Base-by-base conservation (phyloP, 2,329 filamentous ascomycete genomes). In the Didymella pinodella region DNA sequence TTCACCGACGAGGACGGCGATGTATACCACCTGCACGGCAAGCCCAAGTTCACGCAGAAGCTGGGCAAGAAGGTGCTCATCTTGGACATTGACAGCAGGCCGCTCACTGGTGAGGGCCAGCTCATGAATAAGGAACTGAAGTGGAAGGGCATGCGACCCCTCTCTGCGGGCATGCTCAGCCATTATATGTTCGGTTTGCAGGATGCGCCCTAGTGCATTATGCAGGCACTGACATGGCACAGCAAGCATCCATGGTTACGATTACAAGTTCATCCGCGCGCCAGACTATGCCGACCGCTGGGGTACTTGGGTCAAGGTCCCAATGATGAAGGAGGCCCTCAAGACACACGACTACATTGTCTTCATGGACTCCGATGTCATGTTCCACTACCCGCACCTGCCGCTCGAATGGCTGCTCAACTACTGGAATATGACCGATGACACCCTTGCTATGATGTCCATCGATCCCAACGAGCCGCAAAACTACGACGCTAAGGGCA, bases 321-420 rank as follows among this genome's bases (percentile, higher is more conserved):
- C 77, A 43, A 76, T 82, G 57, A 79, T 81, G 54, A 76, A 81
- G 28, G 71, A 77, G 55, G 74, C 73, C 4, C 74, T 77, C 62
- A 75, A 77, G 51, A 75, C 73, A 7, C 74, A 78, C 59, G 73
- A 78, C 7, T 79, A 83, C 68, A 75, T 77, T 12, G 75, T 83
- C 59, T 83, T 83, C 63, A 74, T 83, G 66, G 82, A 84, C 69
- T 78, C 79, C n/a, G 82, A 84, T 57, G 80, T 80, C 60, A 76
- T 82, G 59, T 80, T 83, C 61, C 75, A 78, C 41, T 77, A 83
- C 62, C 78, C 78, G 0, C 76, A 81, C 38, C 70, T 84, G 2
- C 81, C 82, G 5, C 61, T 83, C 31, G 82, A 84, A 65, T 83
- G 81, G 79, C 78, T 84, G 4, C 72, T 84, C 62, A 82, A 81